These are phyloP conservation scores for Boechera retrofracta DNA, from an alignment of 345 rosid genomes.

Conservation along the genomic window DNA sequence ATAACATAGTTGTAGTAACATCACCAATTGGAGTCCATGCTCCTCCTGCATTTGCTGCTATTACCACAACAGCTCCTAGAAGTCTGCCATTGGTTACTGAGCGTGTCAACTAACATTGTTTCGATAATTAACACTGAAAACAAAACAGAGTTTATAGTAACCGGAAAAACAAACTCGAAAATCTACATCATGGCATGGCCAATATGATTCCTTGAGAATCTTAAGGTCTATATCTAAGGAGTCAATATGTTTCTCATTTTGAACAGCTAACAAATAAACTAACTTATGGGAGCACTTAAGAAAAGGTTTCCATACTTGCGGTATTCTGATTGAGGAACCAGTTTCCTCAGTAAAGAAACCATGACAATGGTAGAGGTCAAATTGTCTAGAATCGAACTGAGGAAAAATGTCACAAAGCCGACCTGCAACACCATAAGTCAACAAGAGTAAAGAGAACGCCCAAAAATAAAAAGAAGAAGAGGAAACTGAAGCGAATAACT, in stretches of 20 bases:
- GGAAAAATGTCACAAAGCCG: slow-evolving; percentile 91
- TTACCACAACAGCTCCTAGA: slow-evolving; percentile 92
- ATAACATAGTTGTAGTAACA: slow-evolving; percentile 97
- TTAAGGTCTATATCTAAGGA: slow-evolving; percentile 13
- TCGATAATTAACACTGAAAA: background rate
- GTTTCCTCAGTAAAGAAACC: slow-evolving; percentile 92
- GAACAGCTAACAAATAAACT: background rate
- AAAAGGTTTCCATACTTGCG: slow-evolving; percentile 71
- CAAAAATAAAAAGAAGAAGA: slow-evolving; percentile 1
- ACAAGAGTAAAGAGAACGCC: slow-evolving; percentile 2
- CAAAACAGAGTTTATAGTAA: slow-evolving; percentile 7
- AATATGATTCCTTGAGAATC: background rate
- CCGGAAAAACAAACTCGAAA: background rate
- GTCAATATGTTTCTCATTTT: background rate
- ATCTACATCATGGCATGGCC: background rate
- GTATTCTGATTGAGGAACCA: slow-evolving; percentile 87
- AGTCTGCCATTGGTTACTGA: slow-evolving; percentile 59
- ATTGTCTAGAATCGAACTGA: slow-evolving; percentile 90
- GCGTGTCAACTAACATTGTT: background rate
- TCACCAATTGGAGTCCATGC: slow-evolving; percentile 99
- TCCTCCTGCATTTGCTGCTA: slow-evolving; percentile 99
- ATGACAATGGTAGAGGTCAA: slow-evolving; percentile 93
- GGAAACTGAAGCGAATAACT: slow-evolving; percentile 16
- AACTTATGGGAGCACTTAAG: slow-evolving; percentile 13
- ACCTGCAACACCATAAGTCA: slow-evolving; percentile 59